These are phyloP conservation scores for Podochytrium sp. DNA, from an alignment of 192 early-diverging fungal genomes.

Conservation along the genomic window DNA sequence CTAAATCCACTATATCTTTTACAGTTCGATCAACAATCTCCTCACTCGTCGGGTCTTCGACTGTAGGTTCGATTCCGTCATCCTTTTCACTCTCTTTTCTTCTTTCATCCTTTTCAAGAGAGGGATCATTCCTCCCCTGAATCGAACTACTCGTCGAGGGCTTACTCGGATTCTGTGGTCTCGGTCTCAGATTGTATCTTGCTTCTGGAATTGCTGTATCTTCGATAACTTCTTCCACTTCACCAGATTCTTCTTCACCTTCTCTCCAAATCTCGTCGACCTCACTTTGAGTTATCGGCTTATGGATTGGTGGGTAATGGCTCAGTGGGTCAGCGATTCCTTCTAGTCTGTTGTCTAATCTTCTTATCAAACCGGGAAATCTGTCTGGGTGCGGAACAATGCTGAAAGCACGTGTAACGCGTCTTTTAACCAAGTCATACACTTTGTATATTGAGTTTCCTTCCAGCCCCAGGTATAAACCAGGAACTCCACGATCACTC, in stretches of 20 bases:
- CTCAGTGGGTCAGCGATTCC: not conserved
- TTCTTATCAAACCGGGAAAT: constrained; percentile 5
- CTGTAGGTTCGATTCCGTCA: not conserved
- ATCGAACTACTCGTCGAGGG: not conserved
- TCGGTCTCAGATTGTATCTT: not conserved
- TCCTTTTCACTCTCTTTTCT: not conserved
- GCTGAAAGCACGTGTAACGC: not conserved
- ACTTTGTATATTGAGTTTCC: not conserved
- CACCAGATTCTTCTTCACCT: not conserved
- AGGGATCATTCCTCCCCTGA: constrained; percentile 7
- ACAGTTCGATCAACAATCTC: not conserved
- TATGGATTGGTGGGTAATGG: not conserved
- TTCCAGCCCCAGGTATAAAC: not conserved
- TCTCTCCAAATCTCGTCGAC: not conserved
- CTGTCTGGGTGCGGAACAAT: not conserved
- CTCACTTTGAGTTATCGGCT: not conserved
- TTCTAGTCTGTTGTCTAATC: not conserved
- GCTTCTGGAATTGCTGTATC: not conserved
- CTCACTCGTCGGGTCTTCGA: not conserved
- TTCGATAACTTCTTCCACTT: not conserved
- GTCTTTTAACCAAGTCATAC: not conserved
- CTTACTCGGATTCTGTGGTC: too few relatives aligned
- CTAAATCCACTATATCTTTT: not conserved
- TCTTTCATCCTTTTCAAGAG: not conserved
- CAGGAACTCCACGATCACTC: not conserved